Evolutionary conservation across 169 alveolate genomes (phyloP), one percentile per base, ranked within the genome.

Genomic region (Eimeria nieschulzi): DNA sequence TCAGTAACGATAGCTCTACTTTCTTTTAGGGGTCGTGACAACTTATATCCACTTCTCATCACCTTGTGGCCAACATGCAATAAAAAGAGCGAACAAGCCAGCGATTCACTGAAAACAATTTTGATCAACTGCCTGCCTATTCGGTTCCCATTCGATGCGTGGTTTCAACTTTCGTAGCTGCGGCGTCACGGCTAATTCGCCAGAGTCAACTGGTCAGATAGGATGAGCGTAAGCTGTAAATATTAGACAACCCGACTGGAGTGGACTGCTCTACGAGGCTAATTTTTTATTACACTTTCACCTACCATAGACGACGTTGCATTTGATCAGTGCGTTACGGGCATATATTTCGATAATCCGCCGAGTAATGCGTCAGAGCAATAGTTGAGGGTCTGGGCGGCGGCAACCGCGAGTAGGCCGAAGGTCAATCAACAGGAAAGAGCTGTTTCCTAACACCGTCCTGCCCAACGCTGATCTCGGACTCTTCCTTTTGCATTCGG

Each of bases 361-460:
- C 13, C 33, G 72, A 9, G 26, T 15, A 23, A 10, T 23, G 26
- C 19, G 9, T 78, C 46, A 33, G 46, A 33, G 46, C 46, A 3
- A 33, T 33, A 33, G 0, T 33, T 33, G 46, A 33, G 46, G 3
- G 46, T 33, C 46, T 33, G 46, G 3, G 46, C 46, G 46, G 46
- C 46, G 46, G 46, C 46, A 33, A 33, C 46, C 46, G 46, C 46
- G 46, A 1, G 3, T 33, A 33, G 46, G 46, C 46, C 46, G 3
- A 33, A 64, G 15, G n/a, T 17, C 59, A 64, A 46, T 70, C 53
- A 54, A 70, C 71, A 23, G 53, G 71, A 10, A 53, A 25, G 71
- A 54, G 55, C 54, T 75, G 53, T 10, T 55, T 78, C 53, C 86
- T 78, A 7, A 78, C 86, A 10, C 59, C 70, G 9, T 78, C 71